Base-by-base conservation (phyloP, 2,329 filamentous ascomycete genomes). In the Colletotrichum salicis region DNA sequence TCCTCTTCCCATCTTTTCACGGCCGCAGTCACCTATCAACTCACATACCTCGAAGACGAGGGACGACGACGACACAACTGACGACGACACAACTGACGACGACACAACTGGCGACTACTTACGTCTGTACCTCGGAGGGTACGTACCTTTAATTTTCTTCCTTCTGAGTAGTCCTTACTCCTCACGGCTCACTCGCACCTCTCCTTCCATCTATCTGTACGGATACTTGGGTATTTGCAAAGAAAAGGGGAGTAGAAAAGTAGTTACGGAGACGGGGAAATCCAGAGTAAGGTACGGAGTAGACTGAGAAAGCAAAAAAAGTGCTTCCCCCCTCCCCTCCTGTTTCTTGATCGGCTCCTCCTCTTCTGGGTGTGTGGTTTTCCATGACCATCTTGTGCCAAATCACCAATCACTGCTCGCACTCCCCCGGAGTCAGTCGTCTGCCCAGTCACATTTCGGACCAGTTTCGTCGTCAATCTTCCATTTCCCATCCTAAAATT, bases 1-100 rank as follows among this genome's bases (percentile, higher is more conserved):
- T 64, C 15, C 41, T 68, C 45, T 35, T 35, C 55, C 22, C 15
- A 67, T 61, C 33, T 37, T 59, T 52, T 10, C 58, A 48, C 41
- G 41, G 41, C 41, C 19, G 41, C 41, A 57, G 62, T 61, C 61
- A 66, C 33, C 62, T 70, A 19, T 67, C 67, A 56, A 13, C 35
- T 54, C 62, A 61, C 52, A 51, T 52, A 55, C 61, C 54, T 52
- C 31, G 15, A 51, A 29, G 35, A 57, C 62, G 29, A 29, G 29
- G 22, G 63, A 51, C 22, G 35, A 57, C 19, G 52, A 63, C 60
- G 15, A 54, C 22, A 27, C 19, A 10, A 33, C 33, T 29, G 15
- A 63, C 31, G 27, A 64, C 61, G 24, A 27, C 35, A 22, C n/a
- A 11, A 33, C 33, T 27, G 15, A 63, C 31, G 27, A 64, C 61